Conservation (phyloP, 306 rosid species). For the Arachis stenosperma region DNA sequence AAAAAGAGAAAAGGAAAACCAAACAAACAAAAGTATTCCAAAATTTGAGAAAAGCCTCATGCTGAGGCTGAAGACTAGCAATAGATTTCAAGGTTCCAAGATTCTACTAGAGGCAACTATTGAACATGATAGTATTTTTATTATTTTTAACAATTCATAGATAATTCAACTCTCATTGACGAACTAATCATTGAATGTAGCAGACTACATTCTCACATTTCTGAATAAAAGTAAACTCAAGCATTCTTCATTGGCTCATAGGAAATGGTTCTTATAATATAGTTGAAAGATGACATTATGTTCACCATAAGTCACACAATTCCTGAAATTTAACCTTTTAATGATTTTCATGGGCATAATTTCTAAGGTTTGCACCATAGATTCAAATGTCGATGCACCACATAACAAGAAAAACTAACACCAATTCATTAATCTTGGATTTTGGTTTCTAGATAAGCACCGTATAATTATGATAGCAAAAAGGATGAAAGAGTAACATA, state of each 20-base stretch:
- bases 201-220: neutral
- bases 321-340: slow-evolving; percentile 3
- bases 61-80: slow-evolving; percentile 13
- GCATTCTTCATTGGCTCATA: neutral
- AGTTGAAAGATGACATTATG: slow-evolving; percentile 17
- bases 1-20: too few species aligned
- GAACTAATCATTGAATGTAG: neutral
- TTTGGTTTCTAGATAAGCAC: slow-evolving; percentile 11
- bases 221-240: slow-evolving; percentile 17
- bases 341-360: neutral
- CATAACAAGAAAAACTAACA: neutral
- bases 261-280: slow-evolving; percentile 26
- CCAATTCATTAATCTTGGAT: slow-evolving; percentile 15
- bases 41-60: neutral
- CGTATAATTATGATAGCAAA: neutral
- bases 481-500: slow-evolving; percentile 2
- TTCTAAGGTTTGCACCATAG: neutral
- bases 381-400: neutral
- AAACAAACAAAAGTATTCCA: neutral
- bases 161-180: neutral
- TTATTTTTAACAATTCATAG: neutral
- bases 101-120: slow-evolving; percentile 19
- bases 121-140: slow-evolving; percentile 16
- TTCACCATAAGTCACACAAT: neutral
- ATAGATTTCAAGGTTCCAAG: neutral